phyloP scores from a whole-genome alignment of 148 eudicot species.

The Rhododendron kiyosumense region DNA sequence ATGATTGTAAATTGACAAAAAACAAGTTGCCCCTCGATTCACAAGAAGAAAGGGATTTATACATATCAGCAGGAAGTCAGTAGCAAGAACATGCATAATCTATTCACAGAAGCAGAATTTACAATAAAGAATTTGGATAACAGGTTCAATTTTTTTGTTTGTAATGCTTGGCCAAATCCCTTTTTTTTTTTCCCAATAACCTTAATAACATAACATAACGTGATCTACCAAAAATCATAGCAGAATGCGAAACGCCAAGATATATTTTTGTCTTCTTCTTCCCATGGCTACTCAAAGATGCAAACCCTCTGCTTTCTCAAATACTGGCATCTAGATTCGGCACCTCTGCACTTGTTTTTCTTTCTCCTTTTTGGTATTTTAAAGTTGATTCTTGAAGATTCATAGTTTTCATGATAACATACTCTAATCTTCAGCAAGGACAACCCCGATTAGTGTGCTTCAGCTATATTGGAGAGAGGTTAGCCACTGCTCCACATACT shows the following conservation, averaged over 20 bases:
- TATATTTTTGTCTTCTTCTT: not conserved
- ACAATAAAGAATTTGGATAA: conserved; percentile 9
- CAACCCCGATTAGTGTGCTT: conserved; percentile 10
- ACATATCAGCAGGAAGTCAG: conserved; percentile 16
- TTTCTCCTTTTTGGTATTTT: not conserved
- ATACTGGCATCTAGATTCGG: not conserved
- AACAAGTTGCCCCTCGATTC: not conserved
- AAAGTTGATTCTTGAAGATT: not conserved
- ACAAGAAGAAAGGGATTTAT: conserved; percentile 4
- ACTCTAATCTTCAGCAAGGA: not conserved
- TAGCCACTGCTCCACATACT: conserved; percentile 50
- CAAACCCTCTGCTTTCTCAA: not conserved
- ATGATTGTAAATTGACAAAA: not conserved
- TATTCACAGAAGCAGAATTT: conserved; percentile 8
- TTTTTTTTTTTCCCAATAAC: not conserved
- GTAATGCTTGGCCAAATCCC: not conserved
- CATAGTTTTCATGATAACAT: not conserved
- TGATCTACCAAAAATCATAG: not conserved
- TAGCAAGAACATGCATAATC: conserved; percentile 6
- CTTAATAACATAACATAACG: not conserved
- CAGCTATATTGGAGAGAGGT: conserved; percentile 39
- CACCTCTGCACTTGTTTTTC: not conserved
- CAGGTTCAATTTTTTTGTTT: not conserved
- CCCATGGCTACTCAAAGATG: not conserved
- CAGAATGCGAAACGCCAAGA: not conserved